Percentiles rank a stretch among this genome's conserved stretches.
Conservation (phyloP, 805 yeast species). For the Isabelozyma rhagii region DNA sequence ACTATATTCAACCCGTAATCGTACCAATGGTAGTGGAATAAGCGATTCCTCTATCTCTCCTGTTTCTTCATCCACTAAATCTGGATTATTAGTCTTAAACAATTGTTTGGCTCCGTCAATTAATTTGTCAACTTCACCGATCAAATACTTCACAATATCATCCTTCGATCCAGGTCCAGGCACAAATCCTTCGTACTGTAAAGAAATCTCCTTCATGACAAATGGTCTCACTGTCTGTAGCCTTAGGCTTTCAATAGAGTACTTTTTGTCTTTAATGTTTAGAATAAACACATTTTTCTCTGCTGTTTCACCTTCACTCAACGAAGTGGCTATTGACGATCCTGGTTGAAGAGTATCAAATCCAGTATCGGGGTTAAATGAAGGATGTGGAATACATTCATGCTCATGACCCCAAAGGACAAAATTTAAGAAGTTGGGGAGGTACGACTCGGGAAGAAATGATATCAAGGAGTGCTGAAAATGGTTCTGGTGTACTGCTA, state of each 20-base stretch:
- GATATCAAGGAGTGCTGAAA: slow-evolving; percentile 69
- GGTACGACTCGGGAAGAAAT: slow-evolving; percentile 77
- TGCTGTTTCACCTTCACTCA: slow-evolving; percentile 79
- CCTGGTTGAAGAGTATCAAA: slow-evolving; percentile 90
- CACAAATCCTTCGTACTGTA: slow-evolving; percentile 51
- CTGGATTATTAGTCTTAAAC: slow-evolving; percentile 39
- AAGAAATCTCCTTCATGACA: slow-evolving; percentile 60
- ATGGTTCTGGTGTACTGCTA: slow-evolving; percentile 92
- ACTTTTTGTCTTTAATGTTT: slow-evolving; percentile 56
- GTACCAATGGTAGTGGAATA: slow-evolving; percentile 74
- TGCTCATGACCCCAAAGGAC: slow-evolving; percentile 98
- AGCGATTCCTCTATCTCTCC: slow-evolving; percentile 3
- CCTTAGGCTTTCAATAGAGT: slow-evolving; percentile 55
- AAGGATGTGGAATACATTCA: slow-evolving; percentile 78
- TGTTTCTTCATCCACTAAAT: slow-evolving; percentile 18
- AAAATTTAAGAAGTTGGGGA: slow-evolving; percentile 79
- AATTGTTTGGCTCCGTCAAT: slow-evolving; percentile 55
- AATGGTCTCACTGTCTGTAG: slow-evolving; percentile 81
- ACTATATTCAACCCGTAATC: slow-evolving; percentile 82
- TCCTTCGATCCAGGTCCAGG: slow-evolving; percentile 61
- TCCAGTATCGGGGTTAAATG: slow-evolving; percentile 53
- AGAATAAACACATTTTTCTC: slow-evolving; percentile 73
- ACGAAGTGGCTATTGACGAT: slow-evolving; percentile 87
- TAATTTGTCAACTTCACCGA: slow-evolving; percentile 62
- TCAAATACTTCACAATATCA: slow-evolving; percentile 58